Evolutionary conservation across 2,329 filamentous ascomycete species (phyloP), one percentile per base, ranked within the genome.

Genomic region (Aciculosporium take): DNA sequence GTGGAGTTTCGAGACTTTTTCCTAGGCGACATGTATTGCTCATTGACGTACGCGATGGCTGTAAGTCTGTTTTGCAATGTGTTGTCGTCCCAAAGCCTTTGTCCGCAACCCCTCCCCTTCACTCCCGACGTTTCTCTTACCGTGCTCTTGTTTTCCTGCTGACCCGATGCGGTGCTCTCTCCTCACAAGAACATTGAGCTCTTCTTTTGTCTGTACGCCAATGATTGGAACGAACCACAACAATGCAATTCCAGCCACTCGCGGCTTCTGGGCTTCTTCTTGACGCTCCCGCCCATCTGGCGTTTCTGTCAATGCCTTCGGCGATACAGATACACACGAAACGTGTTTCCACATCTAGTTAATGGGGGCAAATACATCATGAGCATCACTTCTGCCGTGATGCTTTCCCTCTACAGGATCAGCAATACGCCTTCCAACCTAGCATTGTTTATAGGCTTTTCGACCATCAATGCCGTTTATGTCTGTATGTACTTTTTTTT

Each of bases 1-100:
- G 91, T 98, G 38, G 89, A 96, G 57, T 98, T 96, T 58, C 77
- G 88, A 44, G 91, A 98, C 61, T 96, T 98, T 64, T 96, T 95
- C 61, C 72, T 96, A 0, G 91, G 91, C 40, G 91, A 98, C 57
- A 95, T 96, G 70, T 94, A 94, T 60, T 96, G 89, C 61, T 96
- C 91, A 3, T 69, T 94, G 42, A 94, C 88, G 5, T 98, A 98
- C 60, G 74, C 81, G 13, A 84, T 85, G 61, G 81, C 84, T 46
- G 84, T 89, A 69, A 66, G 82, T 74, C 9, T 17, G 8, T 2
- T 27, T 7, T 3, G 24, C 24, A 10, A 27, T 3, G 2, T 10
- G 3, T 29, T 13, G n/a, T n/a, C n/a, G n/a, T n/a, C n/a, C n/a
- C n/a, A n/a, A n/a, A n/a, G n/a, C n/a, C n/a, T n/a, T n/a, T n/a